Evolutionary conservation across 257 asterid genomes (phyloP).

Genomic region (Capsicum baccatum): DNA sequence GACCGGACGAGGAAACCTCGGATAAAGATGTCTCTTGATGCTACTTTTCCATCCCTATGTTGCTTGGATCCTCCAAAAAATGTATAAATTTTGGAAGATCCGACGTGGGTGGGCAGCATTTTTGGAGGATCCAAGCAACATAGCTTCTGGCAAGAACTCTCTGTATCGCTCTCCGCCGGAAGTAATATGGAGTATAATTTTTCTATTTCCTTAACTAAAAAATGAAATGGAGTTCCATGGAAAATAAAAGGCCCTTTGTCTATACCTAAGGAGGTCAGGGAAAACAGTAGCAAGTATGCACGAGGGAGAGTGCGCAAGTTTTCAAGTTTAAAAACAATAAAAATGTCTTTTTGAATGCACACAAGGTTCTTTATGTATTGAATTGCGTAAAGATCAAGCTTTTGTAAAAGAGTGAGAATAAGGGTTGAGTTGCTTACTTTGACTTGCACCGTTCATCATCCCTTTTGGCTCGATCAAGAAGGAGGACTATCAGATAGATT

Average conservation of each 20-base stretch:
- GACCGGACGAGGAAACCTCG: conserved; percentile 11
- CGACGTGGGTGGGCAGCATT: neutral
- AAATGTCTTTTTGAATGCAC: neutral
- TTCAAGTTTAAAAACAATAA: neutral
- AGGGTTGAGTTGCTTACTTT: conserved; percentile 61
- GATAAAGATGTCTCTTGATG: neutral
- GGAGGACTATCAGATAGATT: conserved; percentile 83
- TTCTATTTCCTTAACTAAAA: conserved; percentile 16
- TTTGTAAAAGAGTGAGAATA: neutral
- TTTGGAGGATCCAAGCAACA: neutral
- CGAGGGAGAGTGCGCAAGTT: neutral
- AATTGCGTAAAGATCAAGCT: neutral
- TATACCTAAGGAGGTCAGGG: neutral
- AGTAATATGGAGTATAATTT: neutral
- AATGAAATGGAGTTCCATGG: neutral
- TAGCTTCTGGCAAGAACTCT: neutral
- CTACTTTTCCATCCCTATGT: neutral
- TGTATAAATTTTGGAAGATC: neutral
- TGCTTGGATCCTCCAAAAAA: neutral
- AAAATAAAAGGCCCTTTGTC: neutral
- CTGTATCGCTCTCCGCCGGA: neutral
- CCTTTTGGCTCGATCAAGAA: conserved; percentile 89
- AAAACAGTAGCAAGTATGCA: neutral
- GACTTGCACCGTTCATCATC: conserved; percentile 92
- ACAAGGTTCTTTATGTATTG: neutral